Conservation (phyloP, 106 monocot genomes). For the Phalaenopsis aphrodite region DNA sequence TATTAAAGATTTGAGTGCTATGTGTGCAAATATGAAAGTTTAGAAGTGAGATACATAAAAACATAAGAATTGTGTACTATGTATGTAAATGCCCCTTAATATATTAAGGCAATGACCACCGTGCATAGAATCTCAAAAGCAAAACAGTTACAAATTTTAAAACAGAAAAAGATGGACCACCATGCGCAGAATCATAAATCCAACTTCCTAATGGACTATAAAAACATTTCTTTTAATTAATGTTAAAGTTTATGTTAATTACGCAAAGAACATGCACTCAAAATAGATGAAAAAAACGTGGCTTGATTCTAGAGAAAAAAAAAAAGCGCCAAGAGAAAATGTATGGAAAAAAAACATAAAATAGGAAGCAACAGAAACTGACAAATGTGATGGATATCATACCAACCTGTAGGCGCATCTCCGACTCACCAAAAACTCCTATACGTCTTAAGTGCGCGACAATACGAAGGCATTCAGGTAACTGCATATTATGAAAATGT, state of each 20-base stretch:
- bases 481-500: conserved; percentile 37
- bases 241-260: not conserved
- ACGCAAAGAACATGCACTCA: not conserved
- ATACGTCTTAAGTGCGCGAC: conserved; percentile 89
- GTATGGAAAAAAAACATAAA: not conserved
- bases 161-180: not conserved
- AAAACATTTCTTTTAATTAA: not conserved
- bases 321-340: not conserved
- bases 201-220: not conserved
- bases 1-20: no score
- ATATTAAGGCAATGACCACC: not conserved
- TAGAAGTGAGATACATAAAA: no score
- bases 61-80: no score
- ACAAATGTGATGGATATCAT: not conserved
- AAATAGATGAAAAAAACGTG: not conserved
- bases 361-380: not conserved
- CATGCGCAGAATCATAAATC: not conserved
- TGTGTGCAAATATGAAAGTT: no score
- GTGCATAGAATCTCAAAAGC: not conserved
- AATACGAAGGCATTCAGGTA: conserved; percentile 92
- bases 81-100: no score
- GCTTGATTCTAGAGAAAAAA: not conserved
- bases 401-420: conserved; percentile 88
- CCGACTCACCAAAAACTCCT: conserved; percentile 87
- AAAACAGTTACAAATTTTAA: not conserved